phyloP scores from a whole-genome alignment of 1,284 basidiomycete species.

The Apiotrichum domesticum region DNA sequence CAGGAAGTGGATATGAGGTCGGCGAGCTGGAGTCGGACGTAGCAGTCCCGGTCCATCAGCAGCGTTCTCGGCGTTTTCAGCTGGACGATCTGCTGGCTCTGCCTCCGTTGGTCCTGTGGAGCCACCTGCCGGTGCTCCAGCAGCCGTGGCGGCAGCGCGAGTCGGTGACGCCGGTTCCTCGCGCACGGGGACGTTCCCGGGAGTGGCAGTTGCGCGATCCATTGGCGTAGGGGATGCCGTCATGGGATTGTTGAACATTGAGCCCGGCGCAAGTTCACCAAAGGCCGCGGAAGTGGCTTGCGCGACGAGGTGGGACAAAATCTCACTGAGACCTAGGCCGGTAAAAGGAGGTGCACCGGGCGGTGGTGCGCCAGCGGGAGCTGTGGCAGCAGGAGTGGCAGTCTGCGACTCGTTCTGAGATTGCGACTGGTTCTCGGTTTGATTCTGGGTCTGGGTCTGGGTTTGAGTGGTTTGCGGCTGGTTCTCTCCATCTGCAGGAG shows the following conservation, averaged over 20 bases:
- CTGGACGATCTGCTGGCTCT: too few species aligned
- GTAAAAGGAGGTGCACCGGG: background rate
- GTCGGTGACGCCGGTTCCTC: background rate
- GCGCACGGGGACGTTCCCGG: background rate
- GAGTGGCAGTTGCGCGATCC: slow-evolving; percentile 1
- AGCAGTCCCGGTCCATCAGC: background rate
- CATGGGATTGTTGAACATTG: slow-evolving; percentile 14
- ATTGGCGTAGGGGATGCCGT: slow-evolving; percentile 25
- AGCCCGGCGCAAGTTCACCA: background rate
- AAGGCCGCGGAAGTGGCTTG: background rate
- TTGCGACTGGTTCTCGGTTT: background rate
- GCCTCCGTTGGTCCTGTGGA: too few species aligned
- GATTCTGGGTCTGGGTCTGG: background rate
- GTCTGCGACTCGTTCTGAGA: background rate
- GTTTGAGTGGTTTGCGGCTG: background rate
- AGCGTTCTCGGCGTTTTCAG: background rate
- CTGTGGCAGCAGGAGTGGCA: background rate
- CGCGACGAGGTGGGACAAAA: background rate
- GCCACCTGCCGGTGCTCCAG: too few species aligned
- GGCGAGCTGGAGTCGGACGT: slow-evolving; percentile 13
- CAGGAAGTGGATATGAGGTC: slow-evolving; percentile 11
- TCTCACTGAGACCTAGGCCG: background rate
- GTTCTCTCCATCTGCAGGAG: background rate
- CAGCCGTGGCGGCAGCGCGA: too few species aligned
- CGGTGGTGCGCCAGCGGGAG: too few species aligned